Evolutionary conservation across 176 grass and related monocot species (phyloP), one percentile per base, ranked within the genome.

Genomic region (Carex littledalei): DNA sequence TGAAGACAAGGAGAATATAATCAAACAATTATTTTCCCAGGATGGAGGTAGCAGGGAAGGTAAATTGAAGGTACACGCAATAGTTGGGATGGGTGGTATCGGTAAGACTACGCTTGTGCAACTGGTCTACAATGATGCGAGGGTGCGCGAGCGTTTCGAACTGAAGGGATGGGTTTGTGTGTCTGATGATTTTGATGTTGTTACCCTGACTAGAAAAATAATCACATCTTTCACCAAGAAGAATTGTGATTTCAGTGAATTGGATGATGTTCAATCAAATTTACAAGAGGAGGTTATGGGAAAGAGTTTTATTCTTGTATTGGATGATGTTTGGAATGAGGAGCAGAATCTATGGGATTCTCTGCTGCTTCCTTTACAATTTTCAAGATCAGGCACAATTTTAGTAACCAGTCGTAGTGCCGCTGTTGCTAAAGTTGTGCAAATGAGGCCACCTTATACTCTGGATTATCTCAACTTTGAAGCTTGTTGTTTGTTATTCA

Each of bases 291-390:
- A 22, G 32, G 64, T 85, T 55, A 85, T 17, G 18, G 49, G 67
- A 10, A 85, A 85, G 39, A 85, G 31, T 10, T 85, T 85, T 55
- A 16, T 85, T 22, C 63, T 85, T 57, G 83, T 85, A 17, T 75
- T 85, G 20, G 83, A 85, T 74, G 83, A 85, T 85, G 68, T 75
- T 43, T 85, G 83, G 83, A 75, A 85, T 74, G 80, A 82, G 37
- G 43, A 66, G 9, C 59, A 21, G 29, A 67, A 5, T 49, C 61
- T 67, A 22, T 82, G 80, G 80, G 60, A 82, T 37, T 24, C 39
- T 43, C 7, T 82, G 32, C 34, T 17, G 21, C 1, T 64, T 20
- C 80, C 80, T 24, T 29, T 82, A 47, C 67, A 18, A 21, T 45
- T 61, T 66, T 24, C 41, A 13, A 24, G 37, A 34, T 82, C 32